Evolutionary conservation across 345 rosid genomes (phyloP).

Genomic region (Salix purpurea): DNA sequence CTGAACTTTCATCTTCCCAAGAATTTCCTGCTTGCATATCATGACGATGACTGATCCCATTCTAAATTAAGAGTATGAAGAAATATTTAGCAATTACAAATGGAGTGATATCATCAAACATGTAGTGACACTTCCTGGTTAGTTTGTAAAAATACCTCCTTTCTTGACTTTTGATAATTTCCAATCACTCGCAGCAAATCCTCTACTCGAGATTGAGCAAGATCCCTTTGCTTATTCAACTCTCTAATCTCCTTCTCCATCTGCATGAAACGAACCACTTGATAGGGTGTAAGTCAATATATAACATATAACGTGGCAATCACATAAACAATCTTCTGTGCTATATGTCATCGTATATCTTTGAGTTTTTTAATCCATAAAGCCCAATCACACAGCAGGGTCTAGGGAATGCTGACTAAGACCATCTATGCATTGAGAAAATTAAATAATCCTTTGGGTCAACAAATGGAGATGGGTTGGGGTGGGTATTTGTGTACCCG

Average conservation of each 20-base stretch:
- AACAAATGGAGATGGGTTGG: neutral
- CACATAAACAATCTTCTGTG: neutral
- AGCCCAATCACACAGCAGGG: neutral
- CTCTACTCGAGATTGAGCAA: conserved; percentile 70
- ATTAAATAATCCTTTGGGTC: neutral
- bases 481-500: neutral
- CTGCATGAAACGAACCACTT: conserved; percentile 39
- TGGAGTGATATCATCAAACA: neutral
- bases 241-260: conserved; percentile 84
- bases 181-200: conserved; percentile 66
- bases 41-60: conserved; percentile 31
- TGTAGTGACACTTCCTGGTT: neutral
- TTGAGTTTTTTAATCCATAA: neutral
- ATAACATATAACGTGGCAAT: neutral
- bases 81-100: conserved; percentile 12
- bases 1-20: conserved; percentile 68
- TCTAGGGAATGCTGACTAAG: neutral
- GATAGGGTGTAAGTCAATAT: conserved; percentile 5
- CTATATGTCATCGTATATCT: neutral
- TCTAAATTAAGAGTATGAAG: conserved; percentile 33
- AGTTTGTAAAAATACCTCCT: conserved; percentile 31
- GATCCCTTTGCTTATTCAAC: conserved; percentile 76
- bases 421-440: neutral
- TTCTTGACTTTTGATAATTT: conserved; percentile 51
- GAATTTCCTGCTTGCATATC: conserved; percentile 32